Base-by-base conservation (phyloP, 2,329 filamentous ascomycete genomes). In the Xylariaceae sp. region DNA sequence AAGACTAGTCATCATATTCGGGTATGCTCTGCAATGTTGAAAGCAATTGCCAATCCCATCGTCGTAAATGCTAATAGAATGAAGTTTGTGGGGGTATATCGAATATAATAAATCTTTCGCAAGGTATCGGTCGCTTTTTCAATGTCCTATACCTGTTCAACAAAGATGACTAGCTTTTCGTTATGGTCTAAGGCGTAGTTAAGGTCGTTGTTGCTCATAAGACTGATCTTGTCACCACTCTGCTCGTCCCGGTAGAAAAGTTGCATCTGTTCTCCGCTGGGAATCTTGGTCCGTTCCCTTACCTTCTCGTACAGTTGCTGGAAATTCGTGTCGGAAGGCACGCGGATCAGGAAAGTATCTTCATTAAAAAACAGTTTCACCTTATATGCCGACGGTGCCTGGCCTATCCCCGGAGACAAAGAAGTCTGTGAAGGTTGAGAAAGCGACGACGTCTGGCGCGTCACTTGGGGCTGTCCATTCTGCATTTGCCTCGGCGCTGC, bases 361-460 rank as follows among this genome's bases (percentile, higher is more conserved):
- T 93, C 89, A 63, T 93, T 90, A 77, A 91, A 97, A 77, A 90
- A 95, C 51, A 97, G 89, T 77, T 98, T 98, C 71, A 98, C 90
- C 74, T 97, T 98, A 78, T 97, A 88, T 2, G 85, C 82, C 7
- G 81, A 76, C 6, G 76, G 70, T 32, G 73, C 71, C 52, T 79
- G 75, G 58, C 74, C 76, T 49, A 80, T 71, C 18, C 75, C 78
- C 0, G 79, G 79, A 9, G 79, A 79, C 56, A 87, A 73, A 5
- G 82, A 88, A 40, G 81, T 82, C 48, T 83, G 80, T 0, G 81
- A 82, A 5, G 80, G 79, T 52, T 82, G 81, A 2, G 79, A 80
- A 2, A 81, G 67, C 19, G 76, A 78, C 14, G 76, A 81, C 10
- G 72, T 66, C 62, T 81, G 81, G 40, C 76, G 75, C 29, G 69